Conservation (phyloP, 225 moss, liverwort and hornwort genomes). For the Polytrichum formosum region DNA sequence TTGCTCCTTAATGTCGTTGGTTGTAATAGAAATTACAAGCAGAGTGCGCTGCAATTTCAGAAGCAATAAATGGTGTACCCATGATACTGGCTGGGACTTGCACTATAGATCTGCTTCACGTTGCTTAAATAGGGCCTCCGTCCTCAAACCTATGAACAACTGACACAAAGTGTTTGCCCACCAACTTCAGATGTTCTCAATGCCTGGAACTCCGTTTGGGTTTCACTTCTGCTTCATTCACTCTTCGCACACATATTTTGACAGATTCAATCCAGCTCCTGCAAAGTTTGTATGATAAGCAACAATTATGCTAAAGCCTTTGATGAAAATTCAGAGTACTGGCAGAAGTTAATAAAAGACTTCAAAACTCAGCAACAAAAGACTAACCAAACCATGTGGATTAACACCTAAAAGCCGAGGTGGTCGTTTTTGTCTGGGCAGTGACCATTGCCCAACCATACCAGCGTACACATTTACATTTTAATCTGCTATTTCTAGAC, state of each 20-base stretch:
- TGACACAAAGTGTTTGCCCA: too few species aligned
- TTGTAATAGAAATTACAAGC: too few species aligned
- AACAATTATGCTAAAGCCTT: slow-evolving; percentile 9
- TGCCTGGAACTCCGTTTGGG: slow-evolving; percentile 42
- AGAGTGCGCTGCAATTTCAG: too few species aligned
- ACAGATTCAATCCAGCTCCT: slow-evolving; percentile 64
- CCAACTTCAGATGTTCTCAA: slow-evolving; percentile 1
- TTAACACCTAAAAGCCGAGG: not conserved
- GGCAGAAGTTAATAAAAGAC: not conserved
- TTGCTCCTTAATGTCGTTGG: too few species aligned
- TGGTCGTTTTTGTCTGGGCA: not conserved
- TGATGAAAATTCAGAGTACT: slow-evolving; percentile 7
- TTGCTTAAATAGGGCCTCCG: too few species aligned
- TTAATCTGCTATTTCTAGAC: too few species aligned
- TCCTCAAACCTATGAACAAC: too few species aligned
- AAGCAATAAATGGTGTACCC: too few species aligned
- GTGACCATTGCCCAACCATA: not conserved
- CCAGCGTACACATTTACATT: too few species aligned
- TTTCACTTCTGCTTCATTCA: slow-evolving; percentile 81
- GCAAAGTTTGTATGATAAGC: slow-evolving; percentile 6
- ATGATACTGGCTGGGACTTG: too few species aligned
- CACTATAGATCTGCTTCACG: too few species aligned
- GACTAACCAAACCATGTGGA: not conserved
- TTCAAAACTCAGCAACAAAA: not conserved
- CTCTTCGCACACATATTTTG: slow-evolving; percentile 67